Evolutionary conservation across 352 stramenopile genomes (phyloP).

Genomic region (Globisporangium nodosum): DNA sequence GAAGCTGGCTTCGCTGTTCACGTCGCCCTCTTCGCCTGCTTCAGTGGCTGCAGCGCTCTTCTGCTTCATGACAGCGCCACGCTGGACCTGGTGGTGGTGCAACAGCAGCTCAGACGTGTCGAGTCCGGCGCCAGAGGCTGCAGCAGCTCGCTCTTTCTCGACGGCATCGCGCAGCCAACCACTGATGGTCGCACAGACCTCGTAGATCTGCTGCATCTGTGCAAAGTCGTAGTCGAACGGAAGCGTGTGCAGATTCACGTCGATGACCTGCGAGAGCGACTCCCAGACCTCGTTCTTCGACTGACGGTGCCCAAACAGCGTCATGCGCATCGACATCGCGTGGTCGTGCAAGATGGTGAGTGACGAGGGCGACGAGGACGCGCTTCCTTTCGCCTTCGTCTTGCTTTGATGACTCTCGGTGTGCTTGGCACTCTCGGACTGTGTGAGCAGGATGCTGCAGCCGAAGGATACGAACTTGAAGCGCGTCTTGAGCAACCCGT

Average conservation of each 20-base stretch:
- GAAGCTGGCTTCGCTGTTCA: constrained; percentile 26
- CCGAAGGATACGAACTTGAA: constrained; percentile 60
- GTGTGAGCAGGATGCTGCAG: constrained; percentile 34
- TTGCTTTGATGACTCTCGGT: not conserved
- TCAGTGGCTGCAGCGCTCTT: not conserved
- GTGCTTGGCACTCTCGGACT: not conserved
- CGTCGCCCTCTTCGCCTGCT: not conserved
- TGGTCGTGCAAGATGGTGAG: constrained; percentile 37
- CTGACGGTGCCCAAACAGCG: constrained; percentile 44
- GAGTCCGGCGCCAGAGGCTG: not conserved
- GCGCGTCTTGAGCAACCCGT: constrained; percentile 53
- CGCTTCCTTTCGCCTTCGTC: not conserved
- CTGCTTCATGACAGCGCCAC: not conserved
- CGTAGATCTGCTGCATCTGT: constrained; percentile 30
- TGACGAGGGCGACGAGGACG: not conserved
- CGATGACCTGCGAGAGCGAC: constrained; percentile 47
- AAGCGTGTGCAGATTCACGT: constrained; percentile 46
- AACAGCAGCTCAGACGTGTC: constrained; percentile 1
- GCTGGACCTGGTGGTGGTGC: constrained; percentile 6
- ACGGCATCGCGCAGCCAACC: constrained; percentile 9
- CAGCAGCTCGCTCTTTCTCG: not conserved
- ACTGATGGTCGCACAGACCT: constrained; percentile 6
- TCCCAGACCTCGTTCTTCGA: constrained; percentile 36
- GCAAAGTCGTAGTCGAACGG: constrained; percentile 34
- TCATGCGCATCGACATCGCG: constrained; percentile 41